These are phyloP conservation scores for Solanum pimpinellifolium DNA, from an alignment of 257 asterid genomes.

Conservation along the genomic window DNA sequence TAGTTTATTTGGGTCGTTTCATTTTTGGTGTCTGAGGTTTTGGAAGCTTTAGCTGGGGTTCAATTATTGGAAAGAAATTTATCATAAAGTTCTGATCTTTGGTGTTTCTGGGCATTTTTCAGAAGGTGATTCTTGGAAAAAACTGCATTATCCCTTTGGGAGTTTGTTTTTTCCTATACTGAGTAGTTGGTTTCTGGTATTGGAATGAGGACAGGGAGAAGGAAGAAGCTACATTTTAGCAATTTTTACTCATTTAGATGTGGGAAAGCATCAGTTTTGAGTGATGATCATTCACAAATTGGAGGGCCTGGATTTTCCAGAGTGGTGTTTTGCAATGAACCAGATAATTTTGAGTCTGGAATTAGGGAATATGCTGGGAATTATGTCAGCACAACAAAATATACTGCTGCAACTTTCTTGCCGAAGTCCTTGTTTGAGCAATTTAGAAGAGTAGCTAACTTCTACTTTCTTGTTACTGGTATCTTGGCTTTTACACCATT, in stretches of 20 bases:
- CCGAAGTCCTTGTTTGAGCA: conserved; percentile 90
- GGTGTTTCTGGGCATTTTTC: neutral
- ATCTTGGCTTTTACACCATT: conserved; percentile 55
- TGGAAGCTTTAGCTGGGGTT: neutral
- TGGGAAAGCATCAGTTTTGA: conserved; percentile 26
- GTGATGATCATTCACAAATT: conserved; percentile 59
- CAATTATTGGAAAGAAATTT: neutral
- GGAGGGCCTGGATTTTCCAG: conserved; percentile 91
- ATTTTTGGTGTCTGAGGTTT: neutral
- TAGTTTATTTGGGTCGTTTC: neutral
- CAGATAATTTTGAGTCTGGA: conserved; percentile 33
- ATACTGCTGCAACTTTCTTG: conserved; percentile 68
- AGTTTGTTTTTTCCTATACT: neutral
- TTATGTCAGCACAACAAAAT: conserved; percentile 73
- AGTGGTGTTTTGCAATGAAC: conserved; percentile 69
- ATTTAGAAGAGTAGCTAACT: conserved; percentile 91
- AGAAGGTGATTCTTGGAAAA: neutral
- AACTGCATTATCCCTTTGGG: neutral
- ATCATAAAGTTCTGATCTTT: neutral
- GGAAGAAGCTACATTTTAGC: conserved; percentile 57
- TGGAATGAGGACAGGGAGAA: conserved; percentile 28
- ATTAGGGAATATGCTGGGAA: conserved; percentile 36
- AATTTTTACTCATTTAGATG: conserved; percentile 67
- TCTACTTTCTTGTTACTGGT: conserved; percentile 73
- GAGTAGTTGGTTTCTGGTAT: neutral